These are phyloP conservation scores for Debaryomyces hansenii DNA, from an alignment of 805 yeast genomes.

Conservation along the genomic window DNA sequence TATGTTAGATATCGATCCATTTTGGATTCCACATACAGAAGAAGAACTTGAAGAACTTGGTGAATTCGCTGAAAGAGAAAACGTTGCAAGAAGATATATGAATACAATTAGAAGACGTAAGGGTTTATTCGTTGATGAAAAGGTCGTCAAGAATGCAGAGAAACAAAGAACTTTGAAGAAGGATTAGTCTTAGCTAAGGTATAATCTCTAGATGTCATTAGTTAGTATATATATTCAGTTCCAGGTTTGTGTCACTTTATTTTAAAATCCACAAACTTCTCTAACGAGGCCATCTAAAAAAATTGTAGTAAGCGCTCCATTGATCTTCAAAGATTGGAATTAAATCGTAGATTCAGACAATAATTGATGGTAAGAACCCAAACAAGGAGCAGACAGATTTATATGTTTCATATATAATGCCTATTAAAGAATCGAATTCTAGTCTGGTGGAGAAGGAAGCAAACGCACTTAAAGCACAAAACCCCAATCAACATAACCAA, in stretches of 20 bases:
- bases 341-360: neutral
- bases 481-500: neutral
- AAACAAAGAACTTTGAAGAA: slow-evolving; percentile 87
- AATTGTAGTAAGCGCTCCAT: neutral
- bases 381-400: neutral
- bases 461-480: neutral
- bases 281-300: neutral
- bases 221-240: neutral
- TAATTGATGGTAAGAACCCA: neutral
- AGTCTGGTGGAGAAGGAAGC: neutral
- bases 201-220: neutral
- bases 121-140: slow-evolving; percentile 87
- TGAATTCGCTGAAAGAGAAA: slow-evolving; percentile 88
- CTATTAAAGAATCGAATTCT: slow-evolving; percentile 4
- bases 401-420: slow-evolving; percentile 6
- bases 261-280: neutral
- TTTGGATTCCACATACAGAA: slow-evolving; percentile 98
- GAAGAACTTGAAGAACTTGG: slow-evolving; percentile 95
- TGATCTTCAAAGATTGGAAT: no score
- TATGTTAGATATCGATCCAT: slow-evolving; percentile 87
- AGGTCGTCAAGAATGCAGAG: slow-evolving; percentile 88
- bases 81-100: slow-evolving; percentile 85
- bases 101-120: slow-evolving; percentile 78
- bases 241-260: neutral
- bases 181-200: slow-evolving; percentile 36